phyloP scores from a whole-genome alignment of 2,329 filamentous ascomycete species.

The Celoporthe dispersa region DNA sequence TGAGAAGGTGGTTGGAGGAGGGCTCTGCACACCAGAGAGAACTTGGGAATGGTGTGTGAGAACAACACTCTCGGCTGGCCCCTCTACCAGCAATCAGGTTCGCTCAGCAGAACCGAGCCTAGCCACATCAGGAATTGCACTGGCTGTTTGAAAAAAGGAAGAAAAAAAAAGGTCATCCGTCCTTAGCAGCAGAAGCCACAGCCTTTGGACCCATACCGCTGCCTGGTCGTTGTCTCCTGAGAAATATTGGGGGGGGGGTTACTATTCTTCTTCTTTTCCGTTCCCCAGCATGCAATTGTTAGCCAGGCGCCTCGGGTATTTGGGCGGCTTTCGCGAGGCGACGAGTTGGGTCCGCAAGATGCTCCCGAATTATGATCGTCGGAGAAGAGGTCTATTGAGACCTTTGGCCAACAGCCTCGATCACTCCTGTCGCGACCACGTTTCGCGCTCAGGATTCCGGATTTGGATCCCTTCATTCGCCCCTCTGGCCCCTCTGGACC shows the following conservation, averaged over 20 bases:
- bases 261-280: neutral
- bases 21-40: neutral
- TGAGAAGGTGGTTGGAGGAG: neutral
- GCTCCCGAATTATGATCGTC: neutral
- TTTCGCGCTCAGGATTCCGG: slow-evolving; percentile 1
- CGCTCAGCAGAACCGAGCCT: slow-evolving; percentile 17
- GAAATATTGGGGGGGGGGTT: neutral
- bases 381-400: neutral
- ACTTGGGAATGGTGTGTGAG: neutral
- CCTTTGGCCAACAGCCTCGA: neutral
- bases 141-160: slow-evolving; percentile 15
- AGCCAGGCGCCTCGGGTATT: neutral
- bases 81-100: slow-evolving; percentile 5
- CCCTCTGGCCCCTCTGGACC: neutral
- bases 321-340: neutral
- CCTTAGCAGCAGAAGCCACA: neutral
- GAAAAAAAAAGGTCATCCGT: slow-evolving; percentile 4
- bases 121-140: slow-evolving; percentile 18
- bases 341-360: slow-evolving; percentile 1
- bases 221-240: neutral
- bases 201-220: neutral
- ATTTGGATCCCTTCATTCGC: neutral
- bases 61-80: neutral
- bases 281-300: neutral
- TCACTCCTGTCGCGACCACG: neutral